Percentiles rank a stretch among this genome's conserved stretches.
These are phyloP conservation scores for Monosporascus sp. DNA, from an alignment of 2,329 filamentous ascomycete genomes.

Conservation along the genomic window DNA sequence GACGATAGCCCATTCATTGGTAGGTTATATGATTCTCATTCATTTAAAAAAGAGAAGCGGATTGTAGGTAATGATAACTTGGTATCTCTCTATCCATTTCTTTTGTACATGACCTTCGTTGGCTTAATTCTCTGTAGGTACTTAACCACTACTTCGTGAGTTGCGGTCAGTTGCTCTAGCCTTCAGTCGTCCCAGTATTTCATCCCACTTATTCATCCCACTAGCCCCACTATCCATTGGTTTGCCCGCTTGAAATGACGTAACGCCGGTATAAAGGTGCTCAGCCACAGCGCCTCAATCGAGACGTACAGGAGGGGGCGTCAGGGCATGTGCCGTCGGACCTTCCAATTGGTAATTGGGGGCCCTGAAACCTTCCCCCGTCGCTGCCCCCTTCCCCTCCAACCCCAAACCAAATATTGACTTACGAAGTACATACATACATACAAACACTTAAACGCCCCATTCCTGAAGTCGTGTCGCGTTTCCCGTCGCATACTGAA, in stretches of 20 bases:
- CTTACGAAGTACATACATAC: constrained; percentile 3
- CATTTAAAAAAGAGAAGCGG: too few relatives aligned
- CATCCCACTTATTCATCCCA: neutral
- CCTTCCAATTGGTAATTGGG: neutral
- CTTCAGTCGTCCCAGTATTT: neutral
- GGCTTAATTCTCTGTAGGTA: too few relatives aligned
- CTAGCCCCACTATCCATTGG: too few relatives aligned
- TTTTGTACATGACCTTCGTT: too few relatives aligned
- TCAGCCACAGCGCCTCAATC: neutral
- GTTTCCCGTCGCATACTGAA: neutral
- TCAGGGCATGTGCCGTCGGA: neutral
- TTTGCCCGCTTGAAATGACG: constrained; percentile 1
- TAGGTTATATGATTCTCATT: too few relatives aligned
- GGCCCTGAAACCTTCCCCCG: neutral
- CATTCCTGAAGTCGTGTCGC: neutral
- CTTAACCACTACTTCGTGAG: too few relatives aligned
- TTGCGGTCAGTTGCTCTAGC: neutral
- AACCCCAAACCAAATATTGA: constrained; percentile 26
- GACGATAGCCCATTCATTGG: too few relatives aligned
- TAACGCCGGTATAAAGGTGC: neutral
- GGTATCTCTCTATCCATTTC: too few relatives aligned
- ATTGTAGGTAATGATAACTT: too few relatives aligned
- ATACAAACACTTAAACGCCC: neutral
- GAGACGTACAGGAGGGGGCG: too few relatives aligned
- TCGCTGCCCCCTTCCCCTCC: constrained; percentile 6